Percentiles rank a stretch among this genome's conserved stretches.
These are phyloP conservation scores for Wickerhamomyces ciferrii DNA, from an alignment of 805 yeast species.

Conservation along the genomic window DNA sequence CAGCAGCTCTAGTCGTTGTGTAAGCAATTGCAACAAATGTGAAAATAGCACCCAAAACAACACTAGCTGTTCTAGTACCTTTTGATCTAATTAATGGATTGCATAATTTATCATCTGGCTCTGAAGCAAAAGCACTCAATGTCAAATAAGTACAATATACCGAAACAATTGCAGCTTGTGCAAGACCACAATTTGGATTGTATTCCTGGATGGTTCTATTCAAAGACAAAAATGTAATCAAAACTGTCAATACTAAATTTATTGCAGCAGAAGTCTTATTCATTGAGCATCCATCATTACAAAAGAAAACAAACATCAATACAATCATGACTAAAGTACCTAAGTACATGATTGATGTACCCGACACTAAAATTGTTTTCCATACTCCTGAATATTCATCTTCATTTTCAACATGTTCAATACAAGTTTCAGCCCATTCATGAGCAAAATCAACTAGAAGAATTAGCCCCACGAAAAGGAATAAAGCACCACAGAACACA, in stretches of 20 bases:
- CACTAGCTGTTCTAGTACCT: conserved; percentile 86
- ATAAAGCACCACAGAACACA: conserved; percentile 75
- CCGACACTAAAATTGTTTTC: conserved; percentile 78
- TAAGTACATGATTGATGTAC: conserved; percentile 81
- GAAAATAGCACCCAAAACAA: conserved; percentile 85
- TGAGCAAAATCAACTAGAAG: conserved; percentile 95
- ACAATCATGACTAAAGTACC: conserved; percentile 69
- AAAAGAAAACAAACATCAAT: conserved; percentile 78
- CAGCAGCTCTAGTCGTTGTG: conserved; percentile 96
- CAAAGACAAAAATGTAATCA: conserved; percentile 67
- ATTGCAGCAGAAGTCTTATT: conserved; percentile 82
- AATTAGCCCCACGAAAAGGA: conserved; percentile 85
- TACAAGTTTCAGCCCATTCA: conserved; percentile 96
- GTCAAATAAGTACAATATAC: conserved; percentile 88
- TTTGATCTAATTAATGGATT: conserved; percentile 87
- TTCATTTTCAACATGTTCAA: conserved; percentile 83
- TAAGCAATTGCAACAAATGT: conserved; percentile 95
- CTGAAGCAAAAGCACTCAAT: conserved; percentile 90
- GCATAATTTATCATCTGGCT: conserved; percentile 91
- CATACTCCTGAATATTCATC: conserved; percentile 57
- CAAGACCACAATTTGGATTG: conserved; percentile 93
- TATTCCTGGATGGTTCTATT: conserved; percentile 83
- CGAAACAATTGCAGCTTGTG: conserved; percentile 95
- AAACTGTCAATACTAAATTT: conserved; percentile 60
- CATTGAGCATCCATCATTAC: conserved; percentile 78